Percentiles rank a stretch among this genome's conserved stretches.
Conservation (phyloP, 495 filamentous ascomycete species). For the Apiosordaria backusii region DNA sequence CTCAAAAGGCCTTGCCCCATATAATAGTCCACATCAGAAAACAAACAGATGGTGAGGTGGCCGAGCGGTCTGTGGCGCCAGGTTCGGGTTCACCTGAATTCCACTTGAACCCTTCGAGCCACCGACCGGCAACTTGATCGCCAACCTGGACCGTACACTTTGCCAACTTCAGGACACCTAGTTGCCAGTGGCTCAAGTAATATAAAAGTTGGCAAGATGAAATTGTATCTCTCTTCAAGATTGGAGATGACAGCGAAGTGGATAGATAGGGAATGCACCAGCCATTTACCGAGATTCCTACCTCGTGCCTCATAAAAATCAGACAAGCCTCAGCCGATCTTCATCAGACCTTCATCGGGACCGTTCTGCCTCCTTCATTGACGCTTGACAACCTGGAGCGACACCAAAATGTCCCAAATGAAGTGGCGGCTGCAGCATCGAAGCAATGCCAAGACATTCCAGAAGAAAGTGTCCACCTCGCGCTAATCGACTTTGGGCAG, state of each 20-base stretch:
- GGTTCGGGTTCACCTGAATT: too few species aligned
- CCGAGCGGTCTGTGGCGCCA: too few species aligned
- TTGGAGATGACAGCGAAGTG: background rate
- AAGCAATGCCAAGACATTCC: background rate
- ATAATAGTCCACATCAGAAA: background rate
- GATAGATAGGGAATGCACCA: background rate
- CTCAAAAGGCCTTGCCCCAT: background rate
- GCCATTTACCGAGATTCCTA: background rate
- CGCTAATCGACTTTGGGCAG: slow-evolving; percentile 4
- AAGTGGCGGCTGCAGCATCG: background rate
- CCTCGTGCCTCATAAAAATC: background rate
- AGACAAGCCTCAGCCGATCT: background rate
- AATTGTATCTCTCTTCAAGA: background rate
- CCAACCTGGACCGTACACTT: background rate
- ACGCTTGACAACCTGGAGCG: background rate
- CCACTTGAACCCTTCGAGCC: too few species aligned
- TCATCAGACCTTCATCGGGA: background rate
- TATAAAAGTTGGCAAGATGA: background rate
- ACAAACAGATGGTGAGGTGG: too few species aligned
- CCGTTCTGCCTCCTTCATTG: background rate
- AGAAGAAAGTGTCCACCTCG: background rate
- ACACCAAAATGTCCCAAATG: background rate
- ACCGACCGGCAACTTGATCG: background rate
- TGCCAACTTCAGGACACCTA: background rate
- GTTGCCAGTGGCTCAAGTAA: background rate